Evolutionary conservation across 176 grass and related monocot species (phyloP), one percentile per base, ranked within the genome.

Genomic region (Phragmites australis): DNA sequence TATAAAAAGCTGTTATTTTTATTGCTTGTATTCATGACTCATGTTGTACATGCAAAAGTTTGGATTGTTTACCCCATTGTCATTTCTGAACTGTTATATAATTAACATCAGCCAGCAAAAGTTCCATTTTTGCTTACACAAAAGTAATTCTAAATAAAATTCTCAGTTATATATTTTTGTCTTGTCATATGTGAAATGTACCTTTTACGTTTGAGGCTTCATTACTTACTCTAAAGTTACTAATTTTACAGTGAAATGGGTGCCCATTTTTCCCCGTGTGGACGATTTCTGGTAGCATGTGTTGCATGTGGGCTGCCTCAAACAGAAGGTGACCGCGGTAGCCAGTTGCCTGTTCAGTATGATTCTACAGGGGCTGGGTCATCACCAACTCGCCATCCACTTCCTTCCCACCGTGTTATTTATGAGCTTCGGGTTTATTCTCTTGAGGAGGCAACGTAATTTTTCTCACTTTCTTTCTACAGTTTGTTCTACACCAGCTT

Each of bases 401-500:
- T 93, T 84, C 88, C 92, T 48, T 94, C 97, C 50, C 81, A 99
- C 43, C 88, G 90, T 77, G 89, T 99, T 82, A 99, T 96, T 48
- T 99, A 99, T 78, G 97, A 99, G 76, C 97, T 99, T 83, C 90
- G 97, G 54, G 90, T 99, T 65, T 99, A 99, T 86, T 99, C 97
- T 67, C 93, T 99, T 27, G 97, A 99, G 91, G 87, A 88, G 63
- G 88, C 89, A 31, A 90, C 82, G 97, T 96, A 91, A 87, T 83
- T 68, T 21, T 66, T 75, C 68, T 59, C 26, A 62, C 37, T 51
- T 54, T 87, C 62, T 29, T 41, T 78, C 54, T 62, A 9, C 17
- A 78, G 29, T 61, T 64, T 75, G 17, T 65, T 75, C 6, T 70
- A 46, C 86, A 12, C 32, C 2, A 67, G 8, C 9, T 50, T 85